These are phyloP conservation scores for Articulospora tetracladia DNA, from an alignment of 495 filamentous ascomycete species.

Conservation along the genomic window DNA sequence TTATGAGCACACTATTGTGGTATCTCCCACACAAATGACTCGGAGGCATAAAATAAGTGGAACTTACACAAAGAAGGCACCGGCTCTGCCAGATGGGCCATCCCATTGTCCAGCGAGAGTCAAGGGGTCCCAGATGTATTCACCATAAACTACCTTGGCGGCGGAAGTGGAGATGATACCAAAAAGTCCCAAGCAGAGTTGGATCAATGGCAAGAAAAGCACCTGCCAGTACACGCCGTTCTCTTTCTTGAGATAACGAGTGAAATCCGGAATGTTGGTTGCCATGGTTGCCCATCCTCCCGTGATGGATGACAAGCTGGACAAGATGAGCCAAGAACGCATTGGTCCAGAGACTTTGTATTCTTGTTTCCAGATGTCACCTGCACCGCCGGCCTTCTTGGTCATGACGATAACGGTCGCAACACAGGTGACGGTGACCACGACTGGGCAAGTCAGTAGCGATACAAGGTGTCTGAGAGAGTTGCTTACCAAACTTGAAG, in stretches of 20 bases:
- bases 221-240: slow-evolving; percentile 53
- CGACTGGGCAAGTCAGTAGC: slow-evolving; percentile 19
- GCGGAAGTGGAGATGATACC: slow-evolving; percentile 47
- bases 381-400: slow-evolving; percentile 38
- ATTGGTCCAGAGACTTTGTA: slow-evolving; percentile 31
- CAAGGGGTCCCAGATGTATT: slow-evolving; percentile 56
- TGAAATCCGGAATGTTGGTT: slow-evolving; percentile 56
- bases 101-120: slow-evolving; percentile 50
- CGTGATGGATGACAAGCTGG: slow-evolving; percentile 39
- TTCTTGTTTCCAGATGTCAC: slow-evolving; percentile 41
- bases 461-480: background rate
- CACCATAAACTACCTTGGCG: slow-evolving; percentile 50
- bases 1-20: no score
- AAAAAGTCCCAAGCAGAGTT: slow-evolving; percentile 46
- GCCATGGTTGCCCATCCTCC: slow-evolving; percentile 40
- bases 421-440: slow-evolving; percentile 35
- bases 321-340: slow-evolving; percentile 39
- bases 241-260: slow-evolving; percentile 48
- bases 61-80: slow-evolving; percentile 46
- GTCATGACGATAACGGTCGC: slow-evolving; percentile 41
- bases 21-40: no score
- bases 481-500: slow-evolving; percentile 34
- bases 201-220: slow-evolving; percentile 51
- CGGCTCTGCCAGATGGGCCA: slow-evolving; percentile 41
- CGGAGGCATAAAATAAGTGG: background rate